A percentile compares a stretch with the other conserved stretches of the same genome.
These are phyloP conservation scores for Sporothrix inflata DNA, from an alignment of 2,329 filamentous ascomycete species.

Conservation along the genomic window DNA sequence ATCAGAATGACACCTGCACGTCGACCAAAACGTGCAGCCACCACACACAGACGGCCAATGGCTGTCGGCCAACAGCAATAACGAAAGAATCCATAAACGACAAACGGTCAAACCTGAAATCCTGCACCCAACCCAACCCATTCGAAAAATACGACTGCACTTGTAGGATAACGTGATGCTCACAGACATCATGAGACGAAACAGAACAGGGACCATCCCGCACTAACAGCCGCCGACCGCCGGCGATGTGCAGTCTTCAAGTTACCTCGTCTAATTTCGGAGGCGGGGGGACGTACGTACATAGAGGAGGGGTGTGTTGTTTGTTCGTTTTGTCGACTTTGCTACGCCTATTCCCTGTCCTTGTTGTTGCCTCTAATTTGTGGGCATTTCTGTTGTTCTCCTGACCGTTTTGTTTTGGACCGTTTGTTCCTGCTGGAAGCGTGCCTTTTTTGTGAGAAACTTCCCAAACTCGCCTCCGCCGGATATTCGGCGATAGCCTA, in stretches of 20 bases:
- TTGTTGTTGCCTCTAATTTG: neutral
- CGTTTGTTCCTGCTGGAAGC: no score
- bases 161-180: neutral
- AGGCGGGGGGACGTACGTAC: no score
- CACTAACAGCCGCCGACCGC: neutral
- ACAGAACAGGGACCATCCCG: neutral
- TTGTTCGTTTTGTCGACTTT: neutral
- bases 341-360: neutral
- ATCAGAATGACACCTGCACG: conserved; percentile 5
- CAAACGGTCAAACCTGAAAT: neutral
- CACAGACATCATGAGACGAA: neutral
- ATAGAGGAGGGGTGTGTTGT: no score
- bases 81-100: neutral
- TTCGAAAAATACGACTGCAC: neutral
- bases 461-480: neutral
- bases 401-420: neutral
- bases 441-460: no score
- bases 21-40: conserved; percentile 7
- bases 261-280: no score
- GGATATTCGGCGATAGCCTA: conserved; percentile 8
- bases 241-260: neutral
- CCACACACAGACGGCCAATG: neutral
- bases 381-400: neutral
- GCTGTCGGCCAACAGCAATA: neutral
- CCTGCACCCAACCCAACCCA: neutral